Evolutionary conservation across 2,329 filamentous ascomycete genomes (phyloP), one percentile per base, ranked within the genome.

Genomic region (Hymenoscyphus scutula): DNA sequence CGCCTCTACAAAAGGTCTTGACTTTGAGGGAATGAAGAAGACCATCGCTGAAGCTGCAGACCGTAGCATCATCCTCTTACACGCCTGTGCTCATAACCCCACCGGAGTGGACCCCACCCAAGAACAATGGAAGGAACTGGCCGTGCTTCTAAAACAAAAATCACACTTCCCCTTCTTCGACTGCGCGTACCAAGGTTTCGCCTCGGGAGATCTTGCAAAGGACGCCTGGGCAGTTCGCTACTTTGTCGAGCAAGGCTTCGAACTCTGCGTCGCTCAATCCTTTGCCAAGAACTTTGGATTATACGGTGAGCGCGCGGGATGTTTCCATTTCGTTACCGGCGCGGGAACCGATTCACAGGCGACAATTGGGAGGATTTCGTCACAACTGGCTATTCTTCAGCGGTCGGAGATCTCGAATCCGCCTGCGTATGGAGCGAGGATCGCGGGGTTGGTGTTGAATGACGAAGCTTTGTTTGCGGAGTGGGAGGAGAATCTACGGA

Each of bases 241-340:
- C 83, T 99, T 99, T 74, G 82, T 97, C 72, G 89, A 94, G 74
- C 89, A 96, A 76, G 94, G 93, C 67, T 95, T 97, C 77, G 89
- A 92, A 78, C 86, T 96, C 59, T 86, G 91, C 67, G 84, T 98
- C 64, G 91, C 91, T 67, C 94, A 98, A 82, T 94, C 89, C 65
- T 98, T 98, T 77, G 94, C 94, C 76, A 98, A 98, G 88, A 96
- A 96, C 78, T 97, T 98, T 76, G 95, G 95, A 69, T 85, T 99
- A 41, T 99, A 99, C 76, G 94, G 95, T 71, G 91, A 99, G 83
- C 91, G 95, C 70, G 93, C 93, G 4, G 95, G 95, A 61, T 95
- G 91, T 78, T 96, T 99, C 85, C 95, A 99, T 79, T 92, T 93
- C 74, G 88, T 99, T 64, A 90, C 92, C 1, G 81, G 87, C 0